These are phyloP conservation scores for Teunomyces aglyptinius DNA, from an alignment of 805 yeast species.

Conservation along the genomic window DNA sequence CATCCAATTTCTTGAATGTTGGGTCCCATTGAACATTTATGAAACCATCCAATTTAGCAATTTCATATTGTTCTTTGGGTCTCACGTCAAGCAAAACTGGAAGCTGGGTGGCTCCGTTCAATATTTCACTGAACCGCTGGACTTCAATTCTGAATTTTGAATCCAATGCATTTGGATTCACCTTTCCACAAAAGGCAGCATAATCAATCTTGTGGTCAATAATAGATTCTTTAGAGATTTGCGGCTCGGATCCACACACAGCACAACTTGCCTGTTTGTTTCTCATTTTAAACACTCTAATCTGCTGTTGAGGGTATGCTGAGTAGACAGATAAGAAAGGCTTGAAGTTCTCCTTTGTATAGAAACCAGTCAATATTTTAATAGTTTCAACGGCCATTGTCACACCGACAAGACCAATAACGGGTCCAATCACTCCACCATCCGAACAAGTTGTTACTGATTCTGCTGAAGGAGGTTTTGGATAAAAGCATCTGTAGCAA, in stretches of 20 bases:
- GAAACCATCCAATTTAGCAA: slow-evolving; percentile 59
- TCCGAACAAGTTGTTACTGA: slow-evolving; percentile 83
- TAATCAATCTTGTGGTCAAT: slow-evolving; percentile 56
- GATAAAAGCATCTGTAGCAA: slow-evolving; percentile 92
- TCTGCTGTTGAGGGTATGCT: slow-evolving; percentile 62
- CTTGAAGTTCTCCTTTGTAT: slow-evolving; percentile 48
- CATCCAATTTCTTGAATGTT: slow-evolving; percentile 31
- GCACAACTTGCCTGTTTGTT: slow-evolving; percentile 57
- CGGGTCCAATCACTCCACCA: slow-evolving; percentile 94
- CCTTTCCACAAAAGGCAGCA: slow-evolving; percentile 69
- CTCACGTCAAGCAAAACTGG: slow-evolving; percentile 71
- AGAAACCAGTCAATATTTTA: slow-evolving; percentile 62
- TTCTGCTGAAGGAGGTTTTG: slow-evolving; percentile 83
- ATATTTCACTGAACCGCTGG: slow-evolving; percentile 30
- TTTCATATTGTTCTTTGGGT: slow-evolving; percentile 70
- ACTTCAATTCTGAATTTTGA: slow-evolving; percentile 46
- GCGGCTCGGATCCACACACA: slow-evolving; percentile 59
- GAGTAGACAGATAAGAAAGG: slow-evolving; percentile 71
- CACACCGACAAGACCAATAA: slow-evolving; percentile 88
- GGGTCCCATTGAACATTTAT: slow-evolving; percentile 62
- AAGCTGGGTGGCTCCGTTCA: slow-evolving; percentile 12
- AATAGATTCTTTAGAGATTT: slow-evolving; percentile 48
- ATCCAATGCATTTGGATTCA: slow-evolving; percentile 45
- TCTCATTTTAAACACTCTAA: slow-evolving; percentile 80
- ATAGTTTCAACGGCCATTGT: slow-evolving; percentile 88